Base-by-base conservation (phyloP, 2,329 filamentous ascomycete genomes). In the Aspergillus terreus region DNA sequence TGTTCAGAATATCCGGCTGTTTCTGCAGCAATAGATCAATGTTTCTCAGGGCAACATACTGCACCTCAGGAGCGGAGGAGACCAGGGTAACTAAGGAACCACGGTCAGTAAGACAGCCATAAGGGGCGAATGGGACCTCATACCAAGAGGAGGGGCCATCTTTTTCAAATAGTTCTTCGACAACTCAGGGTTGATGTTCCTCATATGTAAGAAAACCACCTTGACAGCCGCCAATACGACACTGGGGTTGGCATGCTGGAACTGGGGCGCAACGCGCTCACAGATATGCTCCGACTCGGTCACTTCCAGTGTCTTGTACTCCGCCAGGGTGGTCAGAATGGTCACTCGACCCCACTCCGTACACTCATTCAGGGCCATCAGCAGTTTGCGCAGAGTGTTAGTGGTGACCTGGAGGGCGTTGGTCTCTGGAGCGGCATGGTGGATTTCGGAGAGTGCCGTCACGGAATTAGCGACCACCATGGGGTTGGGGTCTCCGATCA, bases 401-500 rank as follows among this genome's bases (percentile, higher is more conserved):
- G 90, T 81, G 1, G 88, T 95, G 55, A 99, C 87, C 45, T 90
- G 79, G 49, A 99, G 78, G 4, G 92, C 94, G 57, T 84, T 85
- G 1, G 92, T 96, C 70, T 97, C 92, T 10, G 94, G 94, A 0
- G 92, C 88, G 0, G 90, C 84, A 69, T 99, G 92, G 62, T 81
- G 81, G 66, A 99, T 99, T 69, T 99, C 94, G 7, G 89, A 86
- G 47, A 99, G 79, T 3, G 94, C 94, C 56, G 92, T 92, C 7
- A 99, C 94, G 12, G 90, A 94, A 75, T 99, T 99, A 57, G 94
- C 94, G 52, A 99, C 94, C 4, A 99, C 94, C 92, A 97, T 99
- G 3, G 94, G 94, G 70, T 99, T 99, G 3, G 94, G 90, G 69
- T 99, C 94, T 49, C 90, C 92, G 59, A 99, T 95, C 77, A 99